These are phyloP conservation scores for Escallonia herrerae DNA, from an alignment of 129 eudicot genomes.

Conservation along the genomic window DNA sequence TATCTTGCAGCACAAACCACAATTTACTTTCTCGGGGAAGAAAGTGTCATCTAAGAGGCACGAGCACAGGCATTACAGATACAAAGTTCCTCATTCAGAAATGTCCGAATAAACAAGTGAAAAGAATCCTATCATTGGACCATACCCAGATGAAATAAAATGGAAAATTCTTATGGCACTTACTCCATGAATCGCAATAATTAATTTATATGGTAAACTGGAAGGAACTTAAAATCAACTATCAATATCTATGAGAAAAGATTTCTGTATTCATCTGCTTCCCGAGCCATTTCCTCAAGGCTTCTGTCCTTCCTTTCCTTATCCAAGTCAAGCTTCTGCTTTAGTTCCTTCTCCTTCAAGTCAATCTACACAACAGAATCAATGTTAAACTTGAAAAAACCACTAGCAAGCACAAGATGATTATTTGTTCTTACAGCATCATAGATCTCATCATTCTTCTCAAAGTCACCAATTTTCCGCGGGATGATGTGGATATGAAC, in stretches of 20 bases:
- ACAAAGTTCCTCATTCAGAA: too few relatives aligned
- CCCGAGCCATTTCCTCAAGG: conserved; percentile 85
- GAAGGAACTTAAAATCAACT: too few relatives aligned
- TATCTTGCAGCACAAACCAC: too few relatives aligned
- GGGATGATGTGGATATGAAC: conserved; percentile 93
- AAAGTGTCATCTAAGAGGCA: too few relatives aligned
- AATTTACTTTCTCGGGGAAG: too few relatives aligned
- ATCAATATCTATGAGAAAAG: conserved; percentile 25
- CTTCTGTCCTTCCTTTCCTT: conserved; percentile 87
- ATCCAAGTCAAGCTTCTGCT: conserved; percentile 76
- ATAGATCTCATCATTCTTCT: conserved; percentile 87
- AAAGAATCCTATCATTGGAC: too few relatives aligned
- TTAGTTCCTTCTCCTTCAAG: conserved; percentile 84
- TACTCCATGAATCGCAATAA: too few relatives aligned
- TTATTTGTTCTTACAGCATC: conserved; percentile 66
- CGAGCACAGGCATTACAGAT: too few relatives aligned
- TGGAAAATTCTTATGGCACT: too few relatives aligned
- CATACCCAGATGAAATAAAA: too few relatives aligned
- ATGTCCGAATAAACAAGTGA: too few relatives aligned
- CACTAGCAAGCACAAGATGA: background rate
- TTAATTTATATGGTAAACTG: too few relatives aligned
- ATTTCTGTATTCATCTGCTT: conserved; percentile 70
- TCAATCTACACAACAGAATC: conserved; percentile 44
- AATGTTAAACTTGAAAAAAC: conserved; percentile 1
- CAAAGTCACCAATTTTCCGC: conserved; percentile 75